Base-by-base conservation (phyloP, 495 filamentous ascomycete genomes). In the Symbiotaphrina buchneri region DNA sequence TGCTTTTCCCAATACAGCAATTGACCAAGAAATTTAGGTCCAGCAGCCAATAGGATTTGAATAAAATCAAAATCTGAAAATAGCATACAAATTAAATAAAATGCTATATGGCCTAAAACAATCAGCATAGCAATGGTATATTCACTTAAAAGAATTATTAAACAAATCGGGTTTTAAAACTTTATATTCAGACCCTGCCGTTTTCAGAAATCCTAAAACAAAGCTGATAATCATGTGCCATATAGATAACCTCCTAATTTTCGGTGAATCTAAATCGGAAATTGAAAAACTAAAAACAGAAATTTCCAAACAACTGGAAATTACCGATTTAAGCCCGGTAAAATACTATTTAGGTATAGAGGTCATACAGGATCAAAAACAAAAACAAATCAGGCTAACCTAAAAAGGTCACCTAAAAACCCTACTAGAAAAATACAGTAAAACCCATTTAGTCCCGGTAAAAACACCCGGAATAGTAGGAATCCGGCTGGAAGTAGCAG, bases 21-120 rank as follows among this genome's bases (percentile, higher is more conserved):
- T 52, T 5, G 34, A 48, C 19, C 32, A 48, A 24, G 30, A 46
- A 29, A 41, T 55, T 18, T 53, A 44, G 22, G 25, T 51, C n/a
- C 24, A 47, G 36, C 40, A 39, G 25, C 45, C 43, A 28, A 13
- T 30, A 4, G 37, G 43, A 20, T 43, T 36, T 11, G n/a, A n/a
- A n/a, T 14, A 41, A 31, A n/a, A 19, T 31, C 18, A 14, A 6
- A 36, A 22, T 13, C 23, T 21, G 30, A 15, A 15, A 39, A 30
- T 20, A 25, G 27, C n/a, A n/a, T 30, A 13, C 27, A 20, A 1
- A 19, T 3, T n/a, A n/a, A n/a, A n/a, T n/a, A n/a, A n/a, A 10
- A 28, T 34, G 10, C 18, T 38, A 10, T 44, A 44, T 30, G 32
- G 41, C 3, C 27, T 46, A 13, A 43, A 46, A 24, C 35, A 46